phyloP scores from a whole-genome alignment of 768 basidiomycete species.

The Termitomyces bulborhizus region DNA sequence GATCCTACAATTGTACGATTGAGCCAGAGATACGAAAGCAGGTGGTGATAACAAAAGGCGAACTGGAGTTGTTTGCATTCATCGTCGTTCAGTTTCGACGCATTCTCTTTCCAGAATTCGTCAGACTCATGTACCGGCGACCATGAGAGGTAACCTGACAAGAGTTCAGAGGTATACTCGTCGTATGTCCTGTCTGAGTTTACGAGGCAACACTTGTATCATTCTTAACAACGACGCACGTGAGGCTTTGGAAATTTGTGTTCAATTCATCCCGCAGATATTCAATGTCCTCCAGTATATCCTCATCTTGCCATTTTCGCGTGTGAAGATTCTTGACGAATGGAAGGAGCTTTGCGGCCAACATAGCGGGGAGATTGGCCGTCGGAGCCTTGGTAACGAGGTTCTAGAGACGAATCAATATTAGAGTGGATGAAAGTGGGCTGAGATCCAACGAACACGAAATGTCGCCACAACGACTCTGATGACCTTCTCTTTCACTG shows the following conservation, averaged over 20 bases:
- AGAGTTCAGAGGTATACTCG: conserved; percentile 88
- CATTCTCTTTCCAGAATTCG: conserved; percentile 98
- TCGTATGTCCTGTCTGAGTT: conserved; percentile 76
- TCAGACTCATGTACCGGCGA: conserved; percentile 95
- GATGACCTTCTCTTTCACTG: conserved; percentile 96
- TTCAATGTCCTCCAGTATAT: conserved; percentile 86
- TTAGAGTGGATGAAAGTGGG: neutral
- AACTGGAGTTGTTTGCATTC: conserved; percentile 84
- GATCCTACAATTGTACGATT: conserved; percentile 38
- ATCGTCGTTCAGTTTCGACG: conserved; percentile 75
- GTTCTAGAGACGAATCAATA: conserved; percentile 49
- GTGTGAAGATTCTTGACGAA: conserved; percentile 78
- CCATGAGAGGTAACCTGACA: conserved; percentile 91
- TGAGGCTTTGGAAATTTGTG: conserved; percentile 79
- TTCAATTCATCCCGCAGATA: conserved; percentile 87
- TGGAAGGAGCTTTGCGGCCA: conserved; percentile 80
- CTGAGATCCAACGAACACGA: conserved; percentile 39
- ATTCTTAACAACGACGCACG: conserved; percentile 44
- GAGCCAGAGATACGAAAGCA: neutral
- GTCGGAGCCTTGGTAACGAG: conserved; percentile 83
- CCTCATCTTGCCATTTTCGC: conserved; percentile 94
- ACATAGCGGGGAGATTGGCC: conserved; percentile 89
- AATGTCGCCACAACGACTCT: conserved; percentile 91
- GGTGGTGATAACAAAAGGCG: conserved; percentile 9
- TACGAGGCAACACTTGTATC: neutral